Base-by-base conservation (phyloP, 177 flowering plant genomes). In the Telopea speciosissima region DNA sequence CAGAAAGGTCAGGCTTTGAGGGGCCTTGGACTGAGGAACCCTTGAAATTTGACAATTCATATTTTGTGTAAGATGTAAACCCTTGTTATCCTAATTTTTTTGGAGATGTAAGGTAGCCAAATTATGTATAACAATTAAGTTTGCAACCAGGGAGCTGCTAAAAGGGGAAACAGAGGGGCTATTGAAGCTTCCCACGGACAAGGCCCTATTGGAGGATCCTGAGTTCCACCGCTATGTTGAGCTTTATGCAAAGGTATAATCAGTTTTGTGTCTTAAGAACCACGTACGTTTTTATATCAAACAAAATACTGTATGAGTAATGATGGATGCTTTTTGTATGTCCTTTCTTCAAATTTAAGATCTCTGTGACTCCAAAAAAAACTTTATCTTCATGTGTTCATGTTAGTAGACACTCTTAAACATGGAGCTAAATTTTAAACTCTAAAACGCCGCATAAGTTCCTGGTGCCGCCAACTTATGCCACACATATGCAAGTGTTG, bases 1-100 rank as follows among this genome's bases (percentile, higher is more conserved):
- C 82, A 25, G 98, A 94, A 66, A 89, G 98, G 78, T 93, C 98
- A n/a, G 96, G 92, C 26, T 90, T 89, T 83, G 93, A 87, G 2
- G 96, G 96, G 26, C 80, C 93, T 12, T 92, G 97, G 97, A 94
- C 98, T 28, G 72, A 73, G 67, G 89, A 94, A 23, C 96, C 97
- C 65, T 71, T 85, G 72, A 88, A 88, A 75, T 94, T 94, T 79
- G 95, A 94, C 61, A 92, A 94, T 76, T 88, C 95, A 10, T 94
- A 92, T 72, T 94, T 89, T 64, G 68, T 76, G 98, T 94, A 82
- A 85, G 90, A 68, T 24, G 67, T 40, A 25, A 36, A 24, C 52
- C 54, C 7, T 49, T 59, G 59, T 33, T 12, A 33, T 70, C 10
- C 10, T 63, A 67, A 14, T 13, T 44, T 60, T 21, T 7, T 63